Evolutionary conservation across 306 rosid genomes (phyloP), one percentile per base, ranked within the genome.

Genomic region (Morella rubra): DNA sequence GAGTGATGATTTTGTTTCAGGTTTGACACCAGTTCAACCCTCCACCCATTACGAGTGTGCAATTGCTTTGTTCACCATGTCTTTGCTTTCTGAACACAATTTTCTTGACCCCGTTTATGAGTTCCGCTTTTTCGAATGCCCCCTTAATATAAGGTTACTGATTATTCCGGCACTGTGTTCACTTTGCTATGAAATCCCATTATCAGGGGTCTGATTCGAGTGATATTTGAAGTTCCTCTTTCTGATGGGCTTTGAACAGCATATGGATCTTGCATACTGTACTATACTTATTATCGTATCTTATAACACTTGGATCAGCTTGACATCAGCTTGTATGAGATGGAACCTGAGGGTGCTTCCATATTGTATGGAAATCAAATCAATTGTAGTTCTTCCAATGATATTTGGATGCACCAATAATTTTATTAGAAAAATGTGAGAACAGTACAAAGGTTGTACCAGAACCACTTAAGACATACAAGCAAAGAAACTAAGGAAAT

Each of bases 1-100:
- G 72, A 73, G 60, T 88, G 77, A 85, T 69, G 66, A 44, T 72
- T 72, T 61, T 84, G 73, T 69, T 73, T 81, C 78, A 68, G 77
- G 75, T 77, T 86, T 78, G 80, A 58, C 60, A 72, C 68, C 72
- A 69, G 68, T 71, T 69, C 73, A 53, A 64, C 11, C 59, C 61
- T 69, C 49, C 83, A 50, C 75, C 71, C 60, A 32, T 71, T 82
- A 37, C 54, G 53, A 58, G 67, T 41, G 67, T 73, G 47, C 54
- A 20, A 40, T 77, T 70, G 73, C 59, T 62, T 44, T 79, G 80
- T 47, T 49, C 24, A 56, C 59, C 61, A 3, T 12, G 55, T 37
- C 7, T 73, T 51, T 74, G 45, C 71, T 53, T 69, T 4, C 18
- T 8, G 50, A 65, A 41, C 49, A 65, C 71, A 65, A 41, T 40